phyloP scores from a whole-genome alignment of 202 grass and related monocot genomes.

The Setaria italica region DNA sequence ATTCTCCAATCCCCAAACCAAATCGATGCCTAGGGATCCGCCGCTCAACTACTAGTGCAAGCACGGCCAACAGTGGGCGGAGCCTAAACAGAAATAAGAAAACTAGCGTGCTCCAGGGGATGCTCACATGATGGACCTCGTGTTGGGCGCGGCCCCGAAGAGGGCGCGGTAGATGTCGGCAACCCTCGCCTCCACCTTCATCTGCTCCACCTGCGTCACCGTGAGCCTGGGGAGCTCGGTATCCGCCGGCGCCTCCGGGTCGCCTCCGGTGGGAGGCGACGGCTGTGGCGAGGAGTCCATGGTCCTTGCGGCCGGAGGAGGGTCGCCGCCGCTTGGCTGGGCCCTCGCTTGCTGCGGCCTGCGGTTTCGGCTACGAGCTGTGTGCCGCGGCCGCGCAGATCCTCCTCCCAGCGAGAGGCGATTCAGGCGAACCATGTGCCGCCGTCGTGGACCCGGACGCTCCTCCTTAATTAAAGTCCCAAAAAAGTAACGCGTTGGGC shows the following conservation, averaged over 20 bases:
- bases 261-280: constrained; percentile 16
- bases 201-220: constrained; percentile 79
- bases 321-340: constrained; percentile 10
- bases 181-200: constrained; percentile 73
- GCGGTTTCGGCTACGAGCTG: constrained; percentile 31
- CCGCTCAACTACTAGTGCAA: neutral
- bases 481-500: neutral
- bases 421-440: constrained; percentile 24
- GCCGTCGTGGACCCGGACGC: neutral
- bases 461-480: no score
- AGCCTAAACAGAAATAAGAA: neutral
- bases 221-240: constrained; percentile 58
- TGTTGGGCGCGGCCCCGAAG: constrained; percentile 51
- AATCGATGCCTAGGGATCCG: constrained; percentile 6
- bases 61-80: neutral
- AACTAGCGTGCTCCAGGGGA: neutral
- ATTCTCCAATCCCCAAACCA: neutral
- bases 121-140: constrained; percentile 69
- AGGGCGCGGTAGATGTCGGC: constrained; percentile 74
- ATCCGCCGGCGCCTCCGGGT: constrained; percentile 18
- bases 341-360: neutral
- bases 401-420: constrained; percentile 33
- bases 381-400: constrained; percentile 18
- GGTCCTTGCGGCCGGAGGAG: constrained; percentile 1
- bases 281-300: constrained; percentile 56